Base-by-base conservation (phyloP, 2,329 filamentous ascomycete species). In the Aspergillus pseudoterreus region DNA sequence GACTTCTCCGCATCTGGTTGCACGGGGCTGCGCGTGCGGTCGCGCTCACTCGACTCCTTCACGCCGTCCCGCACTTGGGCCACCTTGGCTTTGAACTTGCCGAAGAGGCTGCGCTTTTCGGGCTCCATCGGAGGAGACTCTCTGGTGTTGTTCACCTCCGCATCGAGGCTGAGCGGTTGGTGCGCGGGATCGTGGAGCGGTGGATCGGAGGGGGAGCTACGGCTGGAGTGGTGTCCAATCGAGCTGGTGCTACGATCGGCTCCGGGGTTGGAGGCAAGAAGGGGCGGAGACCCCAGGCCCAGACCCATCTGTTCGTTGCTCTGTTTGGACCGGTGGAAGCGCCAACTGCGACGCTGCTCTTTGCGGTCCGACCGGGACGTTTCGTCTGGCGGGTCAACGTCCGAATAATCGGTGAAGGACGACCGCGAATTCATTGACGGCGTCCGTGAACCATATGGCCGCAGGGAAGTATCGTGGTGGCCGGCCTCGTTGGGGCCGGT, bases 341-440 rank as follows among this genome's bases (percentile, higher is more conserved):
- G 78, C 75, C 90, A 90, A 24, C 87, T 83, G 52, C 80, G 83
- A 63, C 86, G 87, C 70, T 85, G 88, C 48, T 88, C 84, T 60
- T 81, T 85, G 48, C 87, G 84, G 12, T 82, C 76, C 41, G 71
- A 68, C 4, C 78, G 78, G 33, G 68, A 61, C 17, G 68, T 63
- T 32, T 90, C 87, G 24, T 91, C 88, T 9, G 79, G 70, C 54
- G 87, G 84, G 56, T 95, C 91, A 27, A 85, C 67, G 64, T 96
- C 91, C 0, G 90, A 95, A 19, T 86, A 83, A 58, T 95, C 91
- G 21, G 92, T 94, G 57, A 84, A 78, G 2, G 81, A 84, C 1
- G 81, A 82, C 43, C 80, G 79, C 10, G 90, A 92, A 59, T 88
- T 84, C 52, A 91, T 78, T 0, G 91, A 95, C 2, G 85, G 83